Evolutionary conservation across 129 eudicot species (phyloP), one percentile per base, ranked within the genome.

Genomic region (Flaveria robusta): DNA sequence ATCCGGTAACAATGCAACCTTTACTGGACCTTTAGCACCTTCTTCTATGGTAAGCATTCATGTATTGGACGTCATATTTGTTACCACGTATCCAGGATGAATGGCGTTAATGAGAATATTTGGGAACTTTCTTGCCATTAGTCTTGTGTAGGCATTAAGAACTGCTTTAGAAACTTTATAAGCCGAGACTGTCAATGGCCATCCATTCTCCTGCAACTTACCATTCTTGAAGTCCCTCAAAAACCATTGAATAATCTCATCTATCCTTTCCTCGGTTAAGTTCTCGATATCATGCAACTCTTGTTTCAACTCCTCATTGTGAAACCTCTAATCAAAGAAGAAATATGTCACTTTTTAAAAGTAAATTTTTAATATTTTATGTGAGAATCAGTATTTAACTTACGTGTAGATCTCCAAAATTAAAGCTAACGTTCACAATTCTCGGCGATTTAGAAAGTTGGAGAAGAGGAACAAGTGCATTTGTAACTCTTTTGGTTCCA

Each of bases 401-500:
- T 79, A 79, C 83, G 42, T 45, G 42, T 12, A 79, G 26, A 37
- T 59, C 51, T 34, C 83, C 77, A 9, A 9, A 16, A 6, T 1
- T 11, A 0, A 77, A 71, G 26, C 72, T n/a, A n/a, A 79, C 15
- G 39, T 79, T 79, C 19, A 79, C 77, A 3, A 79, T 34, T 71
- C 77, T 58, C 2, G 67, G 67, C 0, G 67, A 60, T 60, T 26
- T 60, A 60, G 67, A 60, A 12, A 60, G 67, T 60, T 60, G 67
- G 9, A 60, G 67, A 11, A 60, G 67, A 26, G 67, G 67, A 60
- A 60, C 19, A 60, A 60, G 41, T 71, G 76, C 76, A 22, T 79
- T 47, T 9, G 80, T 79, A 47, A 79, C 69, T 46, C 31, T 27
- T 71, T 78, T 69, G 3, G 71, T 37, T 31, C 74, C 83, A 47